Percentiles rank a stretch among this genome's conserved stretches.
These are phyloP conservation scores for Dissoconium aciculare DNA, from an alignment of 2,329 filamentous ascomycete genomes.

Conservation along the genomic window DNA sequence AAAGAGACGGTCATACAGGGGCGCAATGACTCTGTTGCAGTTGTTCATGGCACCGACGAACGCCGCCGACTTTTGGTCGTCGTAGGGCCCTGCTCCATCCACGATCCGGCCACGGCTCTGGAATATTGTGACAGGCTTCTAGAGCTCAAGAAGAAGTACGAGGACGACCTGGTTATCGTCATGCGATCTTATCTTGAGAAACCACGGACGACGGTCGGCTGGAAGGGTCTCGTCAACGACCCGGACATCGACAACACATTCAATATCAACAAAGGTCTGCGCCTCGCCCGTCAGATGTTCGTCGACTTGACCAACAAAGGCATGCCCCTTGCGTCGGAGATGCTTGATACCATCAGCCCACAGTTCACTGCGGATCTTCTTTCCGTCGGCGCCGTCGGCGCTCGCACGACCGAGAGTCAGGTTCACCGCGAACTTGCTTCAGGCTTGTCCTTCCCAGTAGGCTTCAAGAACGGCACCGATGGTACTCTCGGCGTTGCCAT, in stretches of 20 bases:
- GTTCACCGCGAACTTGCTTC: slow-evolving; percentile 88
- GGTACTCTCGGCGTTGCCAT: slow-evolving; percentile 78
- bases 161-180: slow-evolving; percentile 78
- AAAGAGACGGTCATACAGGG: slow-evolving; percentile 43
- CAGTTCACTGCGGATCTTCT: slow-evolving; percentile 91
- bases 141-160: slow-evolving; percentile 71
- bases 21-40: slow-evolving; percentile 44
- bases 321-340: slow-evolving; percentile 93
- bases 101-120: slow-evolving; percentile 79
- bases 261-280: slow-evolving; percentile 96
- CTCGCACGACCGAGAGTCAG: slow-evolving; percentile 92
- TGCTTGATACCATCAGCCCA: slow-evolving; percentile 95
- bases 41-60: slow-evolving; percentile 45
- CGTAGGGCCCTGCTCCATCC: slow-evolving; percentile 91
- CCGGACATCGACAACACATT: slow-evolving; percentile 97
- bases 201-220: slow-evolving; percentile 91
- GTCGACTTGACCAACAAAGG: slow-evolving; percentile 80
- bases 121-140: slow-evolving; percentile 83
- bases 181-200: slow-evolving; percentile 99
- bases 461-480: slow-evolving; percentile 99
- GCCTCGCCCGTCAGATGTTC: slow-evolving; percentile 76
- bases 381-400: slow-evolving; percentile 82
- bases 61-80: slow-evolving; percentile 55
- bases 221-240: slow-evolving; percentile 98
- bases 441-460: slow-evolving; percentile 89